Evolutionary conservation across 2,329 filamentous ascomycete species (phyloP).

Genomic region (Mycosphaerella arachidis): DNA sequence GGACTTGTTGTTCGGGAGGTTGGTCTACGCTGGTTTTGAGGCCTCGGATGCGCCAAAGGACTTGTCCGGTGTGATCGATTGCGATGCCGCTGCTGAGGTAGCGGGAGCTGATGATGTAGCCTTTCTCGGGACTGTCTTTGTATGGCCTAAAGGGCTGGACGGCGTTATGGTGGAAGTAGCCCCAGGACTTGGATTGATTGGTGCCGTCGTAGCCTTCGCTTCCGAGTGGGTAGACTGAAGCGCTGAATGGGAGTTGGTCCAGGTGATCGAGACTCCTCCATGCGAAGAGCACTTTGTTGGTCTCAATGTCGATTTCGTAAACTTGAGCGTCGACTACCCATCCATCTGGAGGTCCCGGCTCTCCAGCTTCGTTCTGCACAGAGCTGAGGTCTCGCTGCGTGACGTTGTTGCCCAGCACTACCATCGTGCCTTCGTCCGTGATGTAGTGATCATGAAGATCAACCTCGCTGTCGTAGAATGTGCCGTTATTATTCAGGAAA

Average conservation of each 20-base stretch:
- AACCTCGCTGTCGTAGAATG: slow-evolving; percentile 15
- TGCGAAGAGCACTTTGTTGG: slow-evolving; percentile 33
- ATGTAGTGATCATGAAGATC: slow-evolving; percentile 37
- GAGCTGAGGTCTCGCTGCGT: slow-evolving; percentile 27
- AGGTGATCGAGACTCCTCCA: slow-evolving; percentile 38
- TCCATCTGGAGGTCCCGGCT: slow-evolving; percentile 26
- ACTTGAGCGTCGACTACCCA: slow-evolving; percentile 31
- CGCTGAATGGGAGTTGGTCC: slow-evolving; percentile 25
- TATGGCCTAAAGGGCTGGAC: slow-evolving; percentile 9
- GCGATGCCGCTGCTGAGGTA: slow-evolving; percentile 19
- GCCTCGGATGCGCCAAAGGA: slow-evolving; percentile 13
- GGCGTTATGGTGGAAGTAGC: slow-evolving; percentile 24
- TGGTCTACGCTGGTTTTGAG: background rate
- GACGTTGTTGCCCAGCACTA: slow-evolving; percentile 30
- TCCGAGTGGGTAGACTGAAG: slow-evolving; percentile 31
- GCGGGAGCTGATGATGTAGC: slow-evolving; percentile 21
- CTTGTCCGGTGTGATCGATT: slow-evolving; percentile 12
- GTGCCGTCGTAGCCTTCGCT: slow-evolving; percentile 18
- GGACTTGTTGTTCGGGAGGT: background rate
- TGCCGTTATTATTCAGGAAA: slow-evolving; percentile 2
- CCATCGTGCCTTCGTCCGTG: slow-evolving; percentile 29
- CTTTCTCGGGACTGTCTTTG: slow-evolving; percentile 4
- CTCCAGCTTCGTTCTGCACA: slow-evolving; percentile 8
- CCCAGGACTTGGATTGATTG: slow-evolving; percentile 15
- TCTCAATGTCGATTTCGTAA: slow-evolving; percentile 34